Evolutionary conservation across 139 green algal species (phyloP).

Genomic region (Chlamydomonas sphaeroides): DNA sequence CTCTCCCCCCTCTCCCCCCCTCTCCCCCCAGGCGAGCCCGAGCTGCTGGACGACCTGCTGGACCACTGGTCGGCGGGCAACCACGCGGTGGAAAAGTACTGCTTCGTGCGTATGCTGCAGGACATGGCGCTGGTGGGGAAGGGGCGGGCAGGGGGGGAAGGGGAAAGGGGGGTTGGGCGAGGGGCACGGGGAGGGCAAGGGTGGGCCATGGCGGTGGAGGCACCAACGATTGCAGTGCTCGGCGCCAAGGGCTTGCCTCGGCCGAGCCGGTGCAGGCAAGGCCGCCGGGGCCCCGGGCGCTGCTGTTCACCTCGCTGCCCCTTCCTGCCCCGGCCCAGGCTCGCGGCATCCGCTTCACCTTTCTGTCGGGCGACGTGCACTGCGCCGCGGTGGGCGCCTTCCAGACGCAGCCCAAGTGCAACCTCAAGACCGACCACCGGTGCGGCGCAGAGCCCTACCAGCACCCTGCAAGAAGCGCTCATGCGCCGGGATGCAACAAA

Average conservation of each 20-base stretch:
- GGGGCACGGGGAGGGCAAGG: no score
- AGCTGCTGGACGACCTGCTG: conserved; percentile 73
- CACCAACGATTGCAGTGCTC: no score
- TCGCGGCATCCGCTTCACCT: conserved; percentile 56
- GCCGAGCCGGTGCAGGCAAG: no score
- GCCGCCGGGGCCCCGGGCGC: no score
- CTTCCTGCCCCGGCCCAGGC: no score
- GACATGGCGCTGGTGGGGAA: conserved; percentile 27
- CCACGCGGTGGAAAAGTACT: conserved; percentile 53
- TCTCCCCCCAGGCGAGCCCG: conserved; percentile 53
- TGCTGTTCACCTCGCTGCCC: no score
- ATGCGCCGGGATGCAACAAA: no score
- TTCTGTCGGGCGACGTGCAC: conserved; percentile 70
- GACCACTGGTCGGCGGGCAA: conserved; percentile 67
- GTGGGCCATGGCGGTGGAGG: neutral
- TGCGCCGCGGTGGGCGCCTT: conserved; percentile 55
- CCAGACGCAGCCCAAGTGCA: conserved; percentile 48
- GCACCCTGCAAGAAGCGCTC: no score
- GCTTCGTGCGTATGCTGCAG: conserved; percentile 56
- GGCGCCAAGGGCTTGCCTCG: neutral
- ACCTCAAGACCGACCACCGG: conserved; percentile 46
- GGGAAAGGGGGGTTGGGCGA: neutral
- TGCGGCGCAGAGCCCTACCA: no score
- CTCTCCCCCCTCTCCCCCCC: neutral
- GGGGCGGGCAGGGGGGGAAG: neutral